phyloP scores from a whole-genome alignment of 306 rosid species.

The Lathyrus sativus region DNA sequence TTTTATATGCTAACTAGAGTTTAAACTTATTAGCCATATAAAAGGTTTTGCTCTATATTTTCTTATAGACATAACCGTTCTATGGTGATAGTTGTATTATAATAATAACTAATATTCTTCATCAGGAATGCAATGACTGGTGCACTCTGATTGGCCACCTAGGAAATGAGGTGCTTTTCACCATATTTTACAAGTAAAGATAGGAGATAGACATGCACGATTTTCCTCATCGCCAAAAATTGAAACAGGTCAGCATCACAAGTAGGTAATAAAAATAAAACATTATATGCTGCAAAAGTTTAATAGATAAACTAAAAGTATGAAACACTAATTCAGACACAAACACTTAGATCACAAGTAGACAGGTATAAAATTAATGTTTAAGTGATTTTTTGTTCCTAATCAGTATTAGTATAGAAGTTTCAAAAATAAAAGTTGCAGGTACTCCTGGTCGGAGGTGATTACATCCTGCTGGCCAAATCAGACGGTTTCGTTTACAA shows the following conservation, averaged over 20 bases:
- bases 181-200: constrained; percentile 6
- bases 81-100: neutral
- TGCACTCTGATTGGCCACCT: constrained; percentile 9
- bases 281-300: neutral
- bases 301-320: too few relatives aligned
- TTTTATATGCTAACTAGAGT: constrained; percentile 4
- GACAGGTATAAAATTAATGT: too few relatives aligned
- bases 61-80: neutral
- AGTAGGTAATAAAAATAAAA: neutral
- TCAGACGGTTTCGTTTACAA: constrained; percentile 69
- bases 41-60: neutral
- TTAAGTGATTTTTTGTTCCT: too few relatives aligned
- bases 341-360: too few relatives aligned
- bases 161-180: constrained; percentile 9
- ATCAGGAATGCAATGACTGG: too few relatives aligned
- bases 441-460: constrained; percentile 44
- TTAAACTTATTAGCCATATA: neutral
- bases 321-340: too few relatives aligned
- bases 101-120: neutral
- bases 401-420: too few relatives aligned
- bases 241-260: constrained; percentile 10
- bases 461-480: constrained; percentile 71
- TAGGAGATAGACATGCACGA: neutral
- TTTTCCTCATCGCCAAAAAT: neutral
- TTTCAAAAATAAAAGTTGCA: too few relatives aligned